Conservation (phyloP, 2,329 filamentous ascomycete genomes). For the Tolypocladium capitatum region DNA sequence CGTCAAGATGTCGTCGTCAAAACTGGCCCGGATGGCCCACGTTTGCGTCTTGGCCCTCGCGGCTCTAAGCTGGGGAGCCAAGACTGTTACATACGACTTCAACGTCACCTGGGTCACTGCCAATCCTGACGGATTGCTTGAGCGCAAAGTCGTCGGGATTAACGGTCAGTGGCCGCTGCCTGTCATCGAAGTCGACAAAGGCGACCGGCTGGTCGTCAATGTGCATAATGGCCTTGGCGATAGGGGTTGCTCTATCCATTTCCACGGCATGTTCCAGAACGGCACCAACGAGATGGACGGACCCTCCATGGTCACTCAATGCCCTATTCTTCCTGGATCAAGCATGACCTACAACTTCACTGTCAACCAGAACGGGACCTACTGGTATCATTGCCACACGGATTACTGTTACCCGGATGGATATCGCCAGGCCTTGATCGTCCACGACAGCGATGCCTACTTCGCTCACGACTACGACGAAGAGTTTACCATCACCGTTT, state of each 20-base stretch:
- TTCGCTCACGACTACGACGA: background rate
- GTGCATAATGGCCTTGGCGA: conserved; percentile 37
- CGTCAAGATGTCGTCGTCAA: background rate
- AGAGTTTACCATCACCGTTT: background rate
- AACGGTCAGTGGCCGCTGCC: conserved; percentile 55
- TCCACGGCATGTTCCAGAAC: conserved; percentile 49
- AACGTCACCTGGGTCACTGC: background rate
- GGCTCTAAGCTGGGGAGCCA: background rate
- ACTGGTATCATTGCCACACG: conserved; percentile 48
- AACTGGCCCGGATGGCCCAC: background rate
- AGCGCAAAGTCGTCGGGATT: conserved; percentile 48
- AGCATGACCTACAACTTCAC: conserved; percentile 27
- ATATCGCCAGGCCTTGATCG: conserved; percentile 37
- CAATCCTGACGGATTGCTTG: conserved; percentile 34
- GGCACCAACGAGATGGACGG: conserved; percentile 49
- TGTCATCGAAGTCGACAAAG: conserved; percentile 38
- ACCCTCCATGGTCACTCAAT: conserved; percentile 28
- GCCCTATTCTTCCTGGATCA: background rate
- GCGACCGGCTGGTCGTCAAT: conserved; percentile 36
- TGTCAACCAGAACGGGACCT: conserved; percentile 43
- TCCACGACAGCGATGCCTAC: conserved; percentile 12
- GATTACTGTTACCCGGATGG: conserved; percentile 6
- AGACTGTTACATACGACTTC: background rate
- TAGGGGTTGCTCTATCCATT: conserved; percentile 35
- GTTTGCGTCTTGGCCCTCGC: background rate